Percentiles rank a stretch among this genome's conserved stretches.
phyloP scores from a whole-genome alignment of 2,329 filamentous ascomycete genomes.

The Aureobasidium sp. region DNA sequence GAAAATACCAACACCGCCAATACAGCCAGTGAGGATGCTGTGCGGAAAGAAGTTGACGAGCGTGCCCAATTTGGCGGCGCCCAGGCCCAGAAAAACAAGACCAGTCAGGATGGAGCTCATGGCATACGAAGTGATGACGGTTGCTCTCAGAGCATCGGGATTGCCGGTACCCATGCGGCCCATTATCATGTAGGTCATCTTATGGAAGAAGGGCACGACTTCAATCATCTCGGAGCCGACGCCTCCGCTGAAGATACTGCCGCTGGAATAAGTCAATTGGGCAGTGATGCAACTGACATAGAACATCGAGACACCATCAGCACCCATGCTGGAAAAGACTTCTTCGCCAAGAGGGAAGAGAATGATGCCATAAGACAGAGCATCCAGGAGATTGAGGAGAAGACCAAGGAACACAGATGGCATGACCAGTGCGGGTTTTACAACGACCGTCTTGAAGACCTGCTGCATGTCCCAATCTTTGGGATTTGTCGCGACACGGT shows the following conservation, averaged over 20 bases:
- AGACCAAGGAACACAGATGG: constrained; percentile 85
- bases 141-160: constrained; percentile 80
- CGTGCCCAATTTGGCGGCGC: constrained; percentile 77
- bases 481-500: constrained; percentile 47
- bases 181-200: constrained; percentile 90
- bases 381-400: constrained; percentile 87
- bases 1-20: constrained; percentile 95
- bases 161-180: constrained; percentile 69
- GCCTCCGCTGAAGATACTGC: constrained; percentile 82
- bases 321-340: constrained; percentile 76
- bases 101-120: constrained; percentile 88
- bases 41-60: constrained; percentile 95
- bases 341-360: constrained; percentile 84
- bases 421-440: constrained; percentile 63
- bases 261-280: constrained; percentile 81
- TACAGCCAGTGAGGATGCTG: constrained; percentile 93
- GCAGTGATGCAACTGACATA: constrained; percentile 96
- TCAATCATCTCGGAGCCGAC: constrained; percentile 98
- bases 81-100: constrained; percentile 84
- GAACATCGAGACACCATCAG: constrained; percentile 96
- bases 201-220: constrained; percentile 97
- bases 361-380: constrained; percentile 80
- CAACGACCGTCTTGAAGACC: constrained; percentile 57
- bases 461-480: constrained; percentile 64
- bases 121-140: constrained; percentile 86